Evolutionary conservation across 306 rosid species (phyloP).

Genomic region (Fragaria nilgerrensis): DNA sequence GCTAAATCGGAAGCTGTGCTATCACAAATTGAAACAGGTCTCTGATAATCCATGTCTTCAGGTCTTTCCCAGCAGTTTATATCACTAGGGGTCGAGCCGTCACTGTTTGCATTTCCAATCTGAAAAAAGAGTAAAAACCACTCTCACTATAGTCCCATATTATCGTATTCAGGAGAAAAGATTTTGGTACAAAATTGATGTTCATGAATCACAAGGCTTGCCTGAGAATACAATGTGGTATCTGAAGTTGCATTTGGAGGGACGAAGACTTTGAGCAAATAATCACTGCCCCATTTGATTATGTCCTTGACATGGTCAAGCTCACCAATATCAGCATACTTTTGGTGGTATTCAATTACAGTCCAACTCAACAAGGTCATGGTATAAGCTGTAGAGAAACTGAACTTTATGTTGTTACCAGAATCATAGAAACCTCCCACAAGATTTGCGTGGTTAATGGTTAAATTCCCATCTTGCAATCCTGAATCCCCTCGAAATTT

Average conservation of each 20-base stretch:
- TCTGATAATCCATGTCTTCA: constrained; percentile 58
- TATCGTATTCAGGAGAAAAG: neutral
- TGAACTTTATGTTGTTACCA: constrained; percentile 79
- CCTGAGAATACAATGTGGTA: constrained; percentile 66
- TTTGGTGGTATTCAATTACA: constrained; percentile 66
- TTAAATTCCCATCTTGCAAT: constrained; percentile 53
- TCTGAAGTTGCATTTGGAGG: constrained; percentile 38
- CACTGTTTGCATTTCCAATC: constrained; percentile 65
- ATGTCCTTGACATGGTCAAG: constrained; percentile 77
- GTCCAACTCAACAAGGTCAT: constrained; percentile 80
- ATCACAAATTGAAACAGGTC: constrained; percentile 61
- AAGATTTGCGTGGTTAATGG: constrained; percentile 34
- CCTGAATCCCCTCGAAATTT: constrained; percentile 75
- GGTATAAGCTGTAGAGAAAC: constrained; percentile 78
- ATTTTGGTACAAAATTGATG: neutral
- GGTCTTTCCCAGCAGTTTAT: constrained; percentile 76
- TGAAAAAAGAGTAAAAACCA: constrained; percentile 1
- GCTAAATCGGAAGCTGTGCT: constrained; percentile 70
- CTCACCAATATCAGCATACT: constrained; percentile 62
- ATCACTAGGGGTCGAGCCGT: constrained; percentile 37
- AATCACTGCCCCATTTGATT: constrained; percentile 83
- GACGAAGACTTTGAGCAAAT: constrained; percentile 59
- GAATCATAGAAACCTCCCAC: constrained; percentile 90
- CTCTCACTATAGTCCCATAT: neutral
- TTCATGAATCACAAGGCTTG: constrained; percentile 22